phyloP scores from a whole-genome alignment of 2,329 filamentous ascomycete genomes.

The Uncinocarpus reesii region DNA sequence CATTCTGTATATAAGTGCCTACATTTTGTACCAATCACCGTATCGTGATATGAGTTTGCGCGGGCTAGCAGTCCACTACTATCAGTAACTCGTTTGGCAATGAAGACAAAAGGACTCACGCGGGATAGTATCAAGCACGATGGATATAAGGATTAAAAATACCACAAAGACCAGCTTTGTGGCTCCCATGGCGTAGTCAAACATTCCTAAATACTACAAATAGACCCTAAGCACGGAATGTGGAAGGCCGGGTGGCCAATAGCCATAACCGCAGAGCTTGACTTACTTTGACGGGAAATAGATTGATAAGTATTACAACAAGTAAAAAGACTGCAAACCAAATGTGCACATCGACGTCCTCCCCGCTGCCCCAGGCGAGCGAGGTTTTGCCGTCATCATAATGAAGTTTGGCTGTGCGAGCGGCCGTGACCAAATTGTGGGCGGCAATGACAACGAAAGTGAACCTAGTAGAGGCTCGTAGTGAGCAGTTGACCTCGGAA shows the following conservation, averaged over 20 bases:
- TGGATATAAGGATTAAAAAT: conserved; percentile 35
- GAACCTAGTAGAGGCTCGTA: conserved; percentile 21
- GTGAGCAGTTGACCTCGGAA: background rate
- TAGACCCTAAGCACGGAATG: background rate
- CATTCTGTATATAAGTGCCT: conserved; percentile 10
- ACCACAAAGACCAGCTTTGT: conserved; percentile 33
- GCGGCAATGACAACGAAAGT: conserved; percentile 25
- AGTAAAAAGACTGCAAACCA: conserved; percentile 30
- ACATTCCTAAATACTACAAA: conserved; percentile 29
- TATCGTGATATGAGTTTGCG: conserved; percentile 29
- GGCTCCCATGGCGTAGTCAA: conserved; percentile 29
- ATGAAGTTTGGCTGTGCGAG: conserved; percentile 34
- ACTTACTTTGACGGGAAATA: conserved; percentile 26
- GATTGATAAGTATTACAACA: conserved; percentile 27
- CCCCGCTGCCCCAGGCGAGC: conserved; percentile 23
- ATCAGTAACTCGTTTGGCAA: conserved; percentile 19
- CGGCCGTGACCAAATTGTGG: conserved; percentile 32
- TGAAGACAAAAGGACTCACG: conserved; percentile 22
- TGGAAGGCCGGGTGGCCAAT: background rate
- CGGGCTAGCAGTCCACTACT: conserved; percentile 23
- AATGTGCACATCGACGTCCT: conserved; percentile 28
- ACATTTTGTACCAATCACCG: conserved; percentile 31
- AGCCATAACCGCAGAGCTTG: conserved; percentile 6
- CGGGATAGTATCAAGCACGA: conserved; percentile 31
- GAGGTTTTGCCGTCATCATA: conserved; percentile 25